phyloP scores from a whole-genome alignment of 805 yeast genomes.

The Ascoidea asiatica region DNA sequence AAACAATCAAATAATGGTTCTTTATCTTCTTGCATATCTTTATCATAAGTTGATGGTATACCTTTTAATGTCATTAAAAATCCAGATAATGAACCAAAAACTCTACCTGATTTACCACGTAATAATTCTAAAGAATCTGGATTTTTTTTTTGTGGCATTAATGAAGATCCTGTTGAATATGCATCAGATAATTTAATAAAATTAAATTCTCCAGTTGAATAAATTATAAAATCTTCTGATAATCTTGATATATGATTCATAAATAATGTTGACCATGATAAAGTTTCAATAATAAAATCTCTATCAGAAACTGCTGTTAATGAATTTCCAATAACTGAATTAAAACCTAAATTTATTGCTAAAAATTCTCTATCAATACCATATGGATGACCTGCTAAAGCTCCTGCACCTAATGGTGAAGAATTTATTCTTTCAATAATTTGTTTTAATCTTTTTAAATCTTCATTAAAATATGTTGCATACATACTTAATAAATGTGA shows the following conservation, averaged over 20 bases:
- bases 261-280: slow-evolving; percentile 91
- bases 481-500: slow-evolving; percentile 92
- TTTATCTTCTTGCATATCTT: slow-evolving; percentile 98
- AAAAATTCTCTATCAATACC: slow-evolving; percentile 93
- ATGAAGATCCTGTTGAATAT: slow-evolving; percentile 93
- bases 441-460: slow-evolving; percentile 73
- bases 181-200: slow-evolving; percentile 92
- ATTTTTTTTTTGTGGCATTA: slow-evolving; percentile 99
- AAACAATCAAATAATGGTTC: slow-evolving; percentile 94
- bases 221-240: slow-evolving; percentile 88
- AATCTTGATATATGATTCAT: slow-evolving; percentile 94
- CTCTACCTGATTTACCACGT: slow-evolving; percentile 96
- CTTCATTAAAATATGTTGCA: slow-evolving; percentile 90
- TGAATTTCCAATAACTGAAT: slow-evolving; percentile 86
- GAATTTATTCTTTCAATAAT: slow-evolving; percentile 70
- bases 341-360: slow-evolving; percentile 69
- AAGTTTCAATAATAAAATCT: slow-evolving; percentile 89
- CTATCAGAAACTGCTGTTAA: slow-evolving; percentile 95
- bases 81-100: slow-evolving; percentile 88
- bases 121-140: slow-evolving; percentile 92
- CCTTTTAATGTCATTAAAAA: slow-evolving; percentile 93
- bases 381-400: slow-evolving; percentile 97
- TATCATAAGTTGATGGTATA: slow-evolving; percentile 96
- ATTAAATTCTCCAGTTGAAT: slow-evolving; percentile 96
- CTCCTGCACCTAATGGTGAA: slow-evolving; percentile 94